Base-by-base conservation (phyloP, 2,329 filamentous ascomycete species). In the Arachnopeziza araneosa region DNA sequence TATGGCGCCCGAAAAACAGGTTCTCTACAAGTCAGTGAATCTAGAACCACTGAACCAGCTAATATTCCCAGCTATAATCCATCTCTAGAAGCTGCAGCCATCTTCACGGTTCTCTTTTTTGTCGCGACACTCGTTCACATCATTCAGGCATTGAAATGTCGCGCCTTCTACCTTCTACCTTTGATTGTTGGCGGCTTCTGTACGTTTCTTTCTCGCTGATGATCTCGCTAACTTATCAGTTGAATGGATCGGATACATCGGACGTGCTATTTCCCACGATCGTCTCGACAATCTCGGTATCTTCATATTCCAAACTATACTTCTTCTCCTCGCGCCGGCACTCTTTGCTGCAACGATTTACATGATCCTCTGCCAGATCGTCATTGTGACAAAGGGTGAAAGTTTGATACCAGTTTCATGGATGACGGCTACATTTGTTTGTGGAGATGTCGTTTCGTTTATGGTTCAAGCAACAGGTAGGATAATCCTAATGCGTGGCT, bases 151-250 rank as follows among this genome's bases (percentile, higher is more conserved):
- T 63, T 57, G 55, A 68, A 60, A 44, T 65, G 65, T 4, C 63
- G 70, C 52, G 67, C 71, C 7, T 69, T 64, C 44, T 76, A 79
- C 64, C 80, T 80, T 60, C 70, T 76, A 1, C 73, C 77, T 0
- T 76, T 82, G 56, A 63, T 78, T 19, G 64, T 79, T 1, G 80
- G 80, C 0, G 78, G 76, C 0, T 24, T 75, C 2, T 77, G 79
- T 80, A 72, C 26, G 79, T 72, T 50, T 22, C 30, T 23, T 21
- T 23, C 26, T n/a, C 19, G 17, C 17, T 36, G 52, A 17, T 9
- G 44, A 19, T 26, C 14, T 50, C 17, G 30, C 32, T 50, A 54
- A 26, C 10, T 24, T 19, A 17, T 9, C 69, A 71, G 76, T 79
- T 58, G 70, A 78, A 58, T 63, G 72, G 3, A 67, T 75, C 17